Evolutionary conservation across 73 alveolate genomes (phyloP).

Genomic region (Diophrys appendiculata): DNA sequence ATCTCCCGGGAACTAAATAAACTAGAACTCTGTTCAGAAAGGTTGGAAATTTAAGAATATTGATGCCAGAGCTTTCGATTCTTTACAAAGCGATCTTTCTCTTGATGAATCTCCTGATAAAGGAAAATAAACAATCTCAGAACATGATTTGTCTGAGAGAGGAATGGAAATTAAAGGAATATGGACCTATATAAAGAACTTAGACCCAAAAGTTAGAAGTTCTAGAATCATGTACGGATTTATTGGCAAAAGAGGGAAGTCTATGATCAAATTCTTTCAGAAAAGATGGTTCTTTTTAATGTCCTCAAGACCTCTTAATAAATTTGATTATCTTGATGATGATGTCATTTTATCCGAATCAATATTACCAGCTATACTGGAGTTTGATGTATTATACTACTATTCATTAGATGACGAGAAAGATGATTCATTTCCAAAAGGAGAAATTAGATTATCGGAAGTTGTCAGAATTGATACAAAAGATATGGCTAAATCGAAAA

Average conservation of each 20-base stretch:
- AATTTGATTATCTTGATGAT: slow-evolving; percentile 55
- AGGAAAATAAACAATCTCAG: slow-evolving; percentile 13
- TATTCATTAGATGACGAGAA: slow-evolving; percentile 47
- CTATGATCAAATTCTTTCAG: slow-evolving; percentile 69
- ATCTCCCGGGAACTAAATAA: slow-evolving; percentile 22
- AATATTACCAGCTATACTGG: slow-evolving; percentile 78
- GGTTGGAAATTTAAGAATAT: slow-evolving; percentile 39
- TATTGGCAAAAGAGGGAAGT: slow-evolving; percentile 77
- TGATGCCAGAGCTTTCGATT: slow-evolving; percentile 19
- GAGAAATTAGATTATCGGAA: slow-evolving; percentile 60
- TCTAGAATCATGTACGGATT: slow-evolving; percentile 74
- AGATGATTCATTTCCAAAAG: slow-evolving; percentile 65
- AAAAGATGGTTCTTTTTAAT: slow-evolving; percentile 79
- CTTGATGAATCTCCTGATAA: slow-evolving; percentile 20
- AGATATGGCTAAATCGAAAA: slow-evolving; percentile 70
- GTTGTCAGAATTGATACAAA: slow-evolving; percentile 65
- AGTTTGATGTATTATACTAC: slow-evolving; percentile 71
- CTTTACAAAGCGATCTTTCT: slow-evolving; percentile 14
- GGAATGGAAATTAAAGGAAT: slow-evolving; percentile 65
- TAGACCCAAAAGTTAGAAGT: slow-evolving; percentile 52
- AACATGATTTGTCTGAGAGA: slow-evolving; percentile 23
- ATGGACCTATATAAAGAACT: slow-evolving; percentile 49
- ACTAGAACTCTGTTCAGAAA: slow-evolving; percentile 35
- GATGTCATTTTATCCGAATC: slow-evolving; percentile 65
- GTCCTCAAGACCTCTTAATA: slow-evolving; percentile 71